Evolutionary conservation across 176 grass and related monocot genomes (phyloP).

Genomic region (Triticum aestivum): IWGSC_CS_RefSeq_v2.1 NC_057801.1:428195016-428195515

Average conservation of each 20-base stretch:
- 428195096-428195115: conserved; percentile 77
- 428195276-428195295: conserved; percentile 58
- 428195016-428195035: conserved; percentile 63
- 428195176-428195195: conserved; percentile 7
- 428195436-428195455: conserved; percentile 26
- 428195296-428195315: conserved; percentile 46
- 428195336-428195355: neutral
- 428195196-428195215: conserved; percentile 65
- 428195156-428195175: neutral
- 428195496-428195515: conserved; percentile 44
- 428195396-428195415: conserved; percentile 15
- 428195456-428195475: conserved; percentile 23
- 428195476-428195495: conserved; percentile 26
- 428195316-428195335: conserved; percentile 17
- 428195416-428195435: conserved; percentile 9
- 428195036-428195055: conserved; percentile 83
- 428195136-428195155: conserved; percentile 2
- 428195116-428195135: conserved; percentile 58
- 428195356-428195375: conserved; percentile 4
- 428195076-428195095: conserved; percentile 79
- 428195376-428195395: conserved; percentile 12
- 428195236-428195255: conserved; percentile 60
- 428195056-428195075: conserved; percentile 89
- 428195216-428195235: conserved; percentile 62
- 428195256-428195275: conserved; percentile 44